phyloP scores from a whole-genome alignment of 2,329 filamentous ascomycete species.

The Pseudogymnoascus sp. region DNA sequence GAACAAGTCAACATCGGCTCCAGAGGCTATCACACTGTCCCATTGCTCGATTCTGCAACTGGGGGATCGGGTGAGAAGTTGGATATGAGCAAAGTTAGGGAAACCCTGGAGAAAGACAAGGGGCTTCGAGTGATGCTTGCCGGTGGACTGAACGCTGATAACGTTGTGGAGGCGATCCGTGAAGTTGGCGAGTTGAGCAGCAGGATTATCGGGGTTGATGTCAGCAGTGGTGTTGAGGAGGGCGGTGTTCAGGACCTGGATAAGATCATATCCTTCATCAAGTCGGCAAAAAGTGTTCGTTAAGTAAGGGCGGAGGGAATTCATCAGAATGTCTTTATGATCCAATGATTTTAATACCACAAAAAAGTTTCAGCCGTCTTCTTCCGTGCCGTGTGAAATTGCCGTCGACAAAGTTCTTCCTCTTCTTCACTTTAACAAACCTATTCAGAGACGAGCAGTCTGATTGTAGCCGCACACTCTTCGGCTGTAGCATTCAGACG shows the following conservation, averaged over 20 bases:
- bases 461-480: constrained; percentile 81
- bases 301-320: background rate
- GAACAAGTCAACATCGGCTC: constrained; percentile 51
- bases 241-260: constrained; percentile 70
- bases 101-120: constrained; percentile 55
- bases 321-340: background rate
- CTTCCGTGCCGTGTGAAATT: constrained; percentile 37
- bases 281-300: constrained; percentile 51
- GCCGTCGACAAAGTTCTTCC: constrained; percentile 54
- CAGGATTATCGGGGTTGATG: constrained; percentile 75
- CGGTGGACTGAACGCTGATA: constrained; percentile 73
- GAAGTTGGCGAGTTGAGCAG: constrained; percentile 50
- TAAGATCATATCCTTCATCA: constrained; percentile 75
- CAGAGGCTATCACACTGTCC: constrained; percentile 73
- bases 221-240: constrained; percentile 87
- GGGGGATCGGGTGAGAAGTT: constrained; percentile 74
- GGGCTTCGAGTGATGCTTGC: constrained; percentile 73
- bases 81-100: constrained; percentile 60
- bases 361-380: background rate
- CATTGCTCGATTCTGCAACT: constrained; percentile 77
- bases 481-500: constrained; percentile 96
- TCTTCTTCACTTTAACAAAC: background rate
- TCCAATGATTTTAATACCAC: background rate
- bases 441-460: constrained; percentile 91
- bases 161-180: constrained; percentile 59